Evolutionary conservation across 306 rosid species (phyloP), one percentile per base, ranked within the genome.

Genomic region (Citrullus mucosospermus): DNA sequence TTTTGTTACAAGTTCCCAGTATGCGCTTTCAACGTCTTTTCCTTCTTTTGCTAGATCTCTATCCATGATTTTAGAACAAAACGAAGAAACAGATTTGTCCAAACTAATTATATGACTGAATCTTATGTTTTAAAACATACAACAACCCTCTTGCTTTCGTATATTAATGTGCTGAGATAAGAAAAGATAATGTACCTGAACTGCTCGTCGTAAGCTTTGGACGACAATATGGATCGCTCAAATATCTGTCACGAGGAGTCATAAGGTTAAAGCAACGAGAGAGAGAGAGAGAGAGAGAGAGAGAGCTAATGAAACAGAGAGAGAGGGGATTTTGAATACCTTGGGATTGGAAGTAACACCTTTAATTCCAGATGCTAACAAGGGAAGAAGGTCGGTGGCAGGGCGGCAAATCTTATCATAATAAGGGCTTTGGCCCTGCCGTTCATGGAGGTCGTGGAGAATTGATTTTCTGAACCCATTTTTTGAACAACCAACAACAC

Each of bases 311-410:
- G 11, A 43, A 9, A 65, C 5, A 39, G 44, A 62, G 39, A 32
- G 4, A 62, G 39, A 25, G 28, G 67, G 75, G 13, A 8, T 43
- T 15, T 13, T 8, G 14, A 46, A 70, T 88, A 93, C 98, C 85
- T 96, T 96, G 20, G 98, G 98, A 82, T 94, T 94, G 91, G 97
- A 92, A 43, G 98, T 94, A 25, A 94, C 98, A 11, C 98, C 98
- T 82, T 93, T 79, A 28, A 94, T 97, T 50, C 98, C 97, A 73
- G 84, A 86, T 14, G 82, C 93, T 25, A 94, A 90, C 12, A 94
- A 89, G 83, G 98, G 98, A 82, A 94, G 87, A 63, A 94, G 90
- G 83, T 94, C 95, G 1, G 93, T 88, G 53, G 92, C 93, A 0
- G 98, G 98, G 41, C 98, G 86, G 89, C 92, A 94, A 63, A 94